Conservation (phyloP, 2,329 filamentous ascomycete species). For the Ophiostoma piceae region DNA sequence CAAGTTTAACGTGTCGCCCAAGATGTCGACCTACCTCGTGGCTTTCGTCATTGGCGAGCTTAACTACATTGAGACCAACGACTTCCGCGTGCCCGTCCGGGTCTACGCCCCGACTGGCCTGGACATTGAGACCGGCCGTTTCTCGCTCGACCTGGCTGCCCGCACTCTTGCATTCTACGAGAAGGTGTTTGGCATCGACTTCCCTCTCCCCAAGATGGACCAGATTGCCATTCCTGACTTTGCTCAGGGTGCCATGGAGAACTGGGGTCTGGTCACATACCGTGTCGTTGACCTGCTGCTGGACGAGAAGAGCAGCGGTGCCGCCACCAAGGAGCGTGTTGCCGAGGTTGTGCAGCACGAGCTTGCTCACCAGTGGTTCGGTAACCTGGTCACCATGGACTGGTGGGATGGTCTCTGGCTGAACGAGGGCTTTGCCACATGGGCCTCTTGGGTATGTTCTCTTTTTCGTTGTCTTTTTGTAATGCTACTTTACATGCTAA, state of each 20-base stretch:
- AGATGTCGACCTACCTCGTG: conserved; percentile 94
- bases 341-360: conserved; percentile 97
- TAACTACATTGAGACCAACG: conserved; percentile 86
- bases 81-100: conserved; percentile 84
- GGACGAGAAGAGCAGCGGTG: conserved; percentile 86
- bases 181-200: conserved; percentile 82
- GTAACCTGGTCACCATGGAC: conserved; percentile 87
- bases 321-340: conserved; percentile 83
- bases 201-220: conserved; percentile 90
- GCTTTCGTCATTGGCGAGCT: conserved; percentile 93
- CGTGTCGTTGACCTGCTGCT: conserved; percentile 85
- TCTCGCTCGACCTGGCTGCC: conserved; percentile 84
- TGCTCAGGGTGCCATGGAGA: conserved; percentile 94
- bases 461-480: conserved; percentile 1
- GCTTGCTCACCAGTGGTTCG: conserved; percentile 89
- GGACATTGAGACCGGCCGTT: conserved; percentile 83
- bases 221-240: conserved; percentile 97
- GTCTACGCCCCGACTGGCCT: conserved; percentile 91
- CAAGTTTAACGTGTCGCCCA: conserved; percentile 84
- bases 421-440: conserved; percentile 86
- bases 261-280: conserved; percentile 95
- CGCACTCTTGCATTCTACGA: conserved; percentile 92
- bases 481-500: not conserved
- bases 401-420: conserved; percentile 92
- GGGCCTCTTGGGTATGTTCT: conserved; percentile 57